A percentile compares a stretch with the other conserved stretches of the same genome.
Conservation (phyloP, 1,284 basidiomycete genomes). For the Malassezia globosa region DNA sequence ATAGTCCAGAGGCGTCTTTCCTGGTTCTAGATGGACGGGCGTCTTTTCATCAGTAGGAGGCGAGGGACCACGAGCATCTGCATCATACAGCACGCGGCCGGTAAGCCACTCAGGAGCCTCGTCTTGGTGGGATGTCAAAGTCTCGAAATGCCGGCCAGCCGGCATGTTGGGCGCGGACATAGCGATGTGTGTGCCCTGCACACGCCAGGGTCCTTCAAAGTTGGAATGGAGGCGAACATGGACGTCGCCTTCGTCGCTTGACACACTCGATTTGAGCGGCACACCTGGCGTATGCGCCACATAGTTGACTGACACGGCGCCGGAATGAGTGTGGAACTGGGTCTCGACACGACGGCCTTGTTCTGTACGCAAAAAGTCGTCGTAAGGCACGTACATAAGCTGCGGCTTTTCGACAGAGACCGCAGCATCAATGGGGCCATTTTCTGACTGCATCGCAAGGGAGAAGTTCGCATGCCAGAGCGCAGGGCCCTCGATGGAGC, state of each 20-base stretch:
- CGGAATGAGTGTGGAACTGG: constrained; percentile 20
- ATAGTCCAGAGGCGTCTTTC: constrained; percentile 7
- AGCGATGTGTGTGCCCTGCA: constrained; percentile 19
- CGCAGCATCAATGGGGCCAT: constrained; percentile 23
- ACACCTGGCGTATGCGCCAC: constrained; percentile 20
- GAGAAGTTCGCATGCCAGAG: constrained; percentile 25
- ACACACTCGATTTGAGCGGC: constrained; percentile 21
- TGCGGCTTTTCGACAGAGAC: constrained; percentile 24
- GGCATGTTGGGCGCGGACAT: neutral
- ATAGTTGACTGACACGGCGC: constrained; percentile 24
- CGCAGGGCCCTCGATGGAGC: constrained; percentile 3
- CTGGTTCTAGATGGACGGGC: constrained; percentile 1
- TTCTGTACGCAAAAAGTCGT: constrained; percentile 18
- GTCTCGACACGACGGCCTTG: constrained; percentile 20
- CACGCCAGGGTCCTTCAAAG: constrained; percentile 25
- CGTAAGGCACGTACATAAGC: constrained; percentile 9
- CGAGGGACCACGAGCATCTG: neutral
- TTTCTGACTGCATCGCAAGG: constrained; percentile 17
- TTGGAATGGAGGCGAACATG: constrained; percentile 19
- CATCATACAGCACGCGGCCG: neutral
- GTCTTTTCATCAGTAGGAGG: neutral
- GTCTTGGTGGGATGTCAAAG: neutral
- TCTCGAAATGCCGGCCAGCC: neutral
- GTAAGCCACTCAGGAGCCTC: neutral
- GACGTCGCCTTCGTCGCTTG: constrained; percentile 19